phyloP scores from a whole-genome alignment of 139 green algal species.

The Yamagishiella unicocca region DNA sequence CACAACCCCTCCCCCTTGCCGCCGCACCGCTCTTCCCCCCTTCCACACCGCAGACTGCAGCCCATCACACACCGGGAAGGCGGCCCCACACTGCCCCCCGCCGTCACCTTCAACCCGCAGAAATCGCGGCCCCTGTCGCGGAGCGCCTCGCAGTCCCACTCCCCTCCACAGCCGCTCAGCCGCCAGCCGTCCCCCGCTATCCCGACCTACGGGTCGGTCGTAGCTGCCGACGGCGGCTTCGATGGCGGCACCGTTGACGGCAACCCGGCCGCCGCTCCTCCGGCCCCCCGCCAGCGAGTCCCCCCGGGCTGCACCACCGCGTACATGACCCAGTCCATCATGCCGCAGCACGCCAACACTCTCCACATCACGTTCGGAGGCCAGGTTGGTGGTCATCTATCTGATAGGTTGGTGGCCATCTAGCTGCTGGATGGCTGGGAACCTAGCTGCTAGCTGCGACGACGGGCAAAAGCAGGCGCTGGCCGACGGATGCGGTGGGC shows the following conservation, averaged over 20 bases:
- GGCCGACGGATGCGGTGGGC: no score
- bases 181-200: neutral
- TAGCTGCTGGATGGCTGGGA: no score
- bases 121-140: neutral
- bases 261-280: neutral
- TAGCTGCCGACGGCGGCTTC: neutral
- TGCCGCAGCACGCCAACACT: slow-evolving; percentile 90
- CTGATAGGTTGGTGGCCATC: no score
- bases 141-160: no score
- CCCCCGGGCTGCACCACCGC: slow-evolving; percentile 67
- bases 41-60: slow-evolving; percentile 61
- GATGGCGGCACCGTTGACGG: neutral
- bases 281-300: slow-evolving; percentile 48
- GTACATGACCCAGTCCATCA: slow-evolving; percentile 85
- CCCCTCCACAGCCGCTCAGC: neutral
- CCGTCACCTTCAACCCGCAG: slow-evolving; percentile 54
- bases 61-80: slow-evolving; percentile 80
- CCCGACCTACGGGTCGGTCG: neutral
- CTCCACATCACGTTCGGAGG: slow-evolving; percentile 88
- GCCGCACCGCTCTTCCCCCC: neutral
- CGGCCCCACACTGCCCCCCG: slow-evolving; percentile 72
- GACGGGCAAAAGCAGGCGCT: no score
- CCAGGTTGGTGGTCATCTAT: slow-evolving; percentile 68
- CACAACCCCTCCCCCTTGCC: neutral
- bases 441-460: no score